A percentile compares a stretch with the other conserved stretches of the same genome.
Evolutionary conservation across 2,329 filamentous ascomycete species (phyloP).

Genomic region (Penicillium sp.): DNA sequence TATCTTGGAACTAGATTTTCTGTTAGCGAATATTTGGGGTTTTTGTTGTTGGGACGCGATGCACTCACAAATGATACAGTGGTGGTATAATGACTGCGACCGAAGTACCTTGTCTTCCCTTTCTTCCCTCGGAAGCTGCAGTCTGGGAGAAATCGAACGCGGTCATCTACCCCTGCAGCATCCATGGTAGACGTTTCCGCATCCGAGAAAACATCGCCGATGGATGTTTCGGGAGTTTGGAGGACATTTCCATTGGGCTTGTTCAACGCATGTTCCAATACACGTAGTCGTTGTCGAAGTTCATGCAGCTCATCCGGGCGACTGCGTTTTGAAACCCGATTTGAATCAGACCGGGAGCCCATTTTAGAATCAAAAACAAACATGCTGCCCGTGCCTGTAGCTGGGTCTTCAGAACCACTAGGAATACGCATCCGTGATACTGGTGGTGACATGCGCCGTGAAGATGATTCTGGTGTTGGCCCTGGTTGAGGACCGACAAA

Average conservation of each 20-base stretch:
- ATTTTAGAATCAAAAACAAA: slow-evolving; percentile 36
- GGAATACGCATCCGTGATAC: slow-evolving; percentile 10
- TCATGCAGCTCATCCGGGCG: slow-evolving; percentile 32
- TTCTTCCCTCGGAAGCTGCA: slow-evolving; percentile 34
- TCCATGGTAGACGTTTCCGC: slow-evolving; percentile 10
- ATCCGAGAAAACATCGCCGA: slow-evolving; percentile 17
- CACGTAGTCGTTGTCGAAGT: slow-evolving; percentile 27
- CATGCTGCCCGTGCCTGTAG: slow-evolving; percentile 22
- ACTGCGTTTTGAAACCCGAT: slow-evolving; percentile 25
- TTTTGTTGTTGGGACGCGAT: neutral
- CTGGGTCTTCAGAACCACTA: neutral
- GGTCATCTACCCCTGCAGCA: slow-evolving; percentile 23
- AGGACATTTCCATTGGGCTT: slow-evolving; percentile 19
- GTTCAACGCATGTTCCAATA: slow-evolving; percentile 28
- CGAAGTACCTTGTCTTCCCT: slow-evolving; percentile 30
- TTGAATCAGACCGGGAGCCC: slow-evolving; percentile 18
- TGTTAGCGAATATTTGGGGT: neutral
- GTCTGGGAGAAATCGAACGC: slow-evolving; percentile 28
- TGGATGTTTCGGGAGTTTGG: slow-evolving; percentile 28
- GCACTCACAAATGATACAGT: slow-evolving; percentile 34
- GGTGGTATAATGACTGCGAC: slow-evolving; percentile 31
- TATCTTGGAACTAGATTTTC: slow-evolving; percentile 28
- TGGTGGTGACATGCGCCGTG: slow-evolving; percentile 18
- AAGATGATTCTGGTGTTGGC: slow-evolving; percentile 1
- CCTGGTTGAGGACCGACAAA: slow-evolving; percentile 42